These are phyloP conservation scores for Dictyostelium brefeldianum DNA, from an alignment of 78 protist genomes.

Conservation along the genomic window DNA sequence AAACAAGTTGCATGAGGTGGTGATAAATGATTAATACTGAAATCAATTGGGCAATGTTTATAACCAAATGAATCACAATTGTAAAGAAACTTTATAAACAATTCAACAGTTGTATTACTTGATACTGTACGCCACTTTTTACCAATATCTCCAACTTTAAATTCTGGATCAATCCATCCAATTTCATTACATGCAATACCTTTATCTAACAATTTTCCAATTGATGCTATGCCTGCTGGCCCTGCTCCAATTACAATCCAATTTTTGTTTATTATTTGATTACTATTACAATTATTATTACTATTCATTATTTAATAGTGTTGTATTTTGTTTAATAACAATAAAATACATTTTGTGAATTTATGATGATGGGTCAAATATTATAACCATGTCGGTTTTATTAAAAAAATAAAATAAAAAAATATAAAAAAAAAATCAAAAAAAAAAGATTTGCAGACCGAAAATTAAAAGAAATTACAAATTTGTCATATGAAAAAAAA, in stretches of 20 bases:
- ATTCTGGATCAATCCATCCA: not conserved
- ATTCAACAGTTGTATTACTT: constrained; percentile 7
- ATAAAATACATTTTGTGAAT: no score
- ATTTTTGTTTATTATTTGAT: not conserved
- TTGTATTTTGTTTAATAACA: no score
- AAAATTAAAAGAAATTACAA: no score
- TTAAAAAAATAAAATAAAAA: no score
- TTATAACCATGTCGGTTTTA: no score
- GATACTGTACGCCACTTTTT: constrained; percentile 13
- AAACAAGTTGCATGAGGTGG: not conserved
- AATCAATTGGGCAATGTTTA: not conserved
- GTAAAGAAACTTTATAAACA: not conserved
- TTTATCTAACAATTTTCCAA: constrained; percentile 9
- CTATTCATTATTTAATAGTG: no score
- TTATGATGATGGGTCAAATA: no score
- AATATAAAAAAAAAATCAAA: no score
- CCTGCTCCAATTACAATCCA: not conserved
- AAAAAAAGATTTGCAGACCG: no score
- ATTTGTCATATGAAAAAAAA: no score
- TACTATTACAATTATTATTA: no score
- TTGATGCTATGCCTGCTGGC: not conserved
- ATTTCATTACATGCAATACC: not conserved
- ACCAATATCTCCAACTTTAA: not conserved
- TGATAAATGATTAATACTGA: not conserved
- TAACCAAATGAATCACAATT: not conserved